phyloP scores from a whole-genome alignment of 345 rosid species.

The Rhodamnia rubescens region DNA sequence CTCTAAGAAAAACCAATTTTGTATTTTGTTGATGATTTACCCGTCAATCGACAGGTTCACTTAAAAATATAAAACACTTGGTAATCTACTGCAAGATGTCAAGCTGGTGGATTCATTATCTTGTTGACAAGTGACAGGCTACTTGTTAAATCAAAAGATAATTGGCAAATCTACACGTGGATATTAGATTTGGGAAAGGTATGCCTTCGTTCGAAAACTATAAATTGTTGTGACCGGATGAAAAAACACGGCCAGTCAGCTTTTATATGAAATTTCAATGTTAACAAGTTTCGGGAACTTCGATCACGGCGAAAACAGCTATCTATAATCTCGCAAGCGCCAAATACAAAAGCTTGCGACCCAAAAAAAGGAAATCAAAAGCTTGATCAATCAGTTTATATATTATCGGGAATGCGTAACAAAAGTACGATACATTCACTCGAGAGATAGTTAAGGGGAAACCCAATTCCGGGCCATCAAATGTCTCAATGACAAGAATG shows the following conservation, averaged over 20 bases:
- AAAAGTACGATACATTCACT: no score
- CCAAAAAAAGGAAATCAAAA: no score
- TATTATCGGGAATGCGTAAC: no score
- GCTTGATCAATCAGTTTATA: no score
- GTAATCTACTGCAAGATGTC: background rate
- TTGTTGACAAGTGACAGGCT: no score
- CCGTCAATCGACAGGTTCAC: background rate
- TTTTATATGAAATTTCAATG: background rate
- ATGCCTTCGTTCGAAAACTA: background rate
- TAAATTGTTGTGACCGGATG: background rate
- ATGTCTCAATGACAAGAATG: background rate
- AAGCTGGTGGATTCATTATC: background rate
- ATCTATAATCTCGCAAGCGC: no score
- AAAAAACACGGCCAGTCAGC: background rate
- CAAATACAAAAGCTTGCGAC: no score
- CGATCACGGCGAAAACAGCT: no score
- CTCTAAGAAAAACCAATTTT: background rate
- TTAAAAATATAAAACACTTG: background rate
- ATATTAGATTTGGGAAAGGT: background rate
- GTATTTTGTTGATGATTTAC: background rate
- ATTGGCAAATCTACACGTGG: background rate
- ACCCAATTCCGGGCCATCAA: background rate
- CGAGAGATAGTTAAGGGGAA: no score
- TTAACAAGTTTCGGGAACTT: no score
- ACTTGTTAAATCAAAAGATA: no score